Evolutionary conservation across 495 filamentous ascomycete genomes (phyloP), one percentile per base, ranked within the genome.

Genomic region (Daldinia decipiens): DNA sequence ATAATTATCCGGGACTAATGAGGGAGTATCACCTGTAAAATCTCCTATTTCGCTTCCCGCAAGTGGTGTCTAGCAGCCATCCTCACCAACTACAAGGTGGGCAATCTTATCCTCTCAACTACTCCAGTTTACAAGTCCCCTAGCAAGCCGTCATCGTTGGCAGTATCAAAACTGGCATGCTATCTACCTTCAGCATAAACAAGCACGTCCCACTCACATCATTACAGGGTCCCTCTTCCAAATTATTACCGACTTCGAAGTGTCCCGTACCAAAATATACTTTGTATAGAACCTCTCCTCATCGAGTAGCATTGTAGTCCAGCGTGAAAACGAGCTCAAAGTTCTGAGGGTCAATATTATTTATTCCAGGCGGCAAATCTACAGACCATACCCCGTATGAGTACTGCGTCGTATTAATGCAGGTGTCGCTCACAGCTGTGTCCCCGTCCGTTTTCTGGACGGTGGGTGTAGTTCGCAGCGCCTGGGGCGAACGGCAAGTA

Each of bases 401-500:
- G 26, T 2, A 7, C 29, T 51, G 0, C 12, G 43, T 55, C 6
- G 62, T 66, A 38, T 67, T 62, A 2, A 8, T 19, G 53, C 66
- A 73, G 15, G 9, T 13, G 11, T 13, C 8, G n/a, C 5, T 7
- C n/a, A 40, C 13, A 40, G 3, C 29, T 38, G n/a, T 26, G 39
- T 17, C 36, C 9, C 38, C 9, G 1, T 29, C 27, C 1, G 13
- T 13, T 4, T 3, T 31, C 26, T 4, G 9, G 15, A 31, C 39
- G 17, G 13, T 65, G 56, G n/a, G n/a, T n/a, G n/a, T 65, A 73
- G 55, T 62, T 68, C 56, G 57, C 71, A 19, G 57, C 36, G 62
- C 66, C 70, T 17, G 71, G 57, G 5, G 0, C 8, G 36, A 73
- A 73, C 5, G 71, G 15, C 0, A 70, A 21, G 60, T 73, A 73